Evolutionary conservation across 495 filamentous ascomycete species (phyloP).

Genomic region (Penicillium pulvis): DNA sequence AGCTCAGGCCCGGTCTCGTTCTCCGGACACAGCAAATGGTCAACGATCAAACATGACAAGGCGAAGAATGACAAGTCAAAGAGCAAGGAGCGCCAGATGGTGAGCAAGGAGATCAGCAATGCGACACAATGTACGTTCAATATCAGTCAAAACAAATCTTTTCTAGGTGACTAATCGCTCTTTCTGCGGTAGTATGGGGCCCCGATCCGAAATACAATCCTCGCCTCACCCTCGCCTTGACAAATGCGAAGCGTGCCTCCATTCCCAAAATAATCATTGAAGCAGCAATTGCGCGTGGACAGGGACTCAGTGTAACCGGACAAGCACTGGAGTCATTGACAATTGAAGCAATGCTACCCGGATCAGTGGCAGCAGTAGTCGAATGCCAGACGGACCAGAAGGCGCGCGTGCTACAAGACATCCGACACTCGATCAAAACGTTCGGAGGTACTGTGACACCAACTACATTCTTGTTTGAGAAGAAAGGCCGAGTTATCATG

Average conservation of each 20-base stretch:
- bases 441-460: slow-evolving; percentile 67
- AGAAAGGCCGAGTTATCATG: slow-evolving; percentile 70
- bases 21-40: slow-evolving; percentile 90
- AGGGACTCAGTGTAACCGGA: slow-evolving; percentile 74
- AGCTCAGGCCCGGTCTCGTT: slow-evolving; percentile 47
- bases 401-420: slow-evolving; percentile 66
- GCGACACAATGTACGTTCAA: slow-evolving; percentile 55
- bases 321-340: slow-evolving; percentile 71
- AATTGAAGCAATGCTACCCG: slow-evolving; percentile 81
- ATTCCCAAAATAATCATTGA: slow-evolving; percentile 86
- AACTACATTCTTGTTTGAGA: slow-evolving; percentile 81
- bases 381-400: slow-evolving; percentile 85
- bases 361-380: slow-evolving; percentile 75
- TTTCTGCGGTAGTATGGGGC: slow-evolving; percentile 54
- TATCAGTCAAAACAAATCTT: not conserved
- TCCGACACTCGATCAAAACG: slow-evolving; percentile 68
- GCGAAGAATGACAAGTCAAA: slow-evolving; percentile 68
- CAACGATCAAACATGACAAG: slow-evolving; percentile 94
- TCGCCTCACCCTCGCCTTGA: slow-evolving; percentile 69
- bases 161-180: slow-evolving; percentile 4
- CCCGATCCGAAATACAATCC: slow-evolving; percentile 72
- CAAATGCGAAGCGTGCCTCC: slow-evolving; percentile 79
- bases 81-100: slow-evolving; percentile 50
- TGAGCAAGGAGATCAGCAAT: slow-evolving; percentile 53
- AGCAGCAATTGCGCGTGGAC: slow-evolving; percentile 79